Evolutionary conservation across 306 rosid species (phyloP).

Genomic region (Pyrus betulifolia): DNA sequence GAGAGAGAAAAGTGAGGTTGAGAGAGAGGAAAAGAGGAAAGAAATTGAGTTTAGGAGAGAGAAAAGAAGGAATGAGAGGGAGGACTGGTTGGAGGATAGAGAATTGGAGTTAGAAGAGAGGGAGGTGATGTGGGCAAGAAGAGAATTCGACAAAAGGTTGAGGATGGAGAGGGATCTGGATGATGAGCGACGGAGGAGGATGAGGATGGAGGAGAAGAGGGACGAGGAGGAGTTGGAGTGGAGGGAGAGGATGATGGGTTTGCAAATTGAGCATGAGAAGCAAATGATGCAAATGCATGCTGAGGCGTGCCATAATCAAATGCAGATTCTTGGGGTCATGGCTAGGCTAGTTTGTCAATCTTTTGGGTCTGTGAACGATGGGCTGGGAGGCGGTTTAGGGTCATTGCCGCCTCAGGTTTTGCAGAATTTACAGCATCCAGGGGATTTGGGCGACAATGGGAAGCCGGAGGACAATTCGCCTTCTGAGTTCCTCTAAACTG

Average conservation of each 20-base stretch:
- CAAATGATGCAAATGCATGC: conserved; percentile 91
- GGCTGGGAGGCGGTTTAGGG: conserved; percentile 61
- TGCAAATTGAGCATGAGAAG: conserved; percentile 90
- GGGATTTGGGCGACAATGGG: conserved; percentile 53
- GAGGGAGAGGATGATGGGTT: conserved; percentile 69
- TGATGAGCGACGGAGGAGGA: conserved; percentile 53
- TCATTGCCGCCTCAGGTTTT: conserved; percentile 65
- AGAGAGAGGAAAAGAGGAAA: conserved; percentile 37
- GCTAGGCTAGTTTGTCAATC: conserved; percentile 68
- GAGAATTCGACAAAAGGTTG: conserved; percentile 48
- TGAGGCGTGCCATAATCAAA: conserved; percentile 79
- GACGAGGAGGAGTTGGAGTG: conserved; percentile 89
- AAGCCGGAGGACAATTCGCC: conserved; percentile 84
- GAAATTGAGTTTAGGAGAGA: conserved; percentile 39
- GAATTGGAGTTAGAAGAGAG: conserved; percentile 57
- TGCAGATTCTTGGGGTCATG: conserved; percentile 80
- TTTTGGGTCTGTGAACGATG: conserved; percentile 65
- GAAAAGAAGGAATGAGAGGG: conserved; percentile 34
- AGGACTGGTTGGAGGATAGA: conserved; percentile 42
- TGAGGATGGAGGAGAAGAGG: conserved; percentile 67
- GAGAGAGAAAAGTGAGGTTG: conserved; percentile 43
- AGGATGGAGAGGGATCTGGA: conserved; percentile 47
- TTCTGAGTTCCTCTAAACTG: conserved; percentile 61
- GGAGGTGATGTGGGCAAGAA: conserved; percentile 38
- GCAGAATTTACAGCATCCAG: conserved; percentile 69